A percentile compares a stretch with the other conserved stretches of the same genome.
Conservation (phyloP, 306 rosid species). For the Sicyos edulis region DNA sequence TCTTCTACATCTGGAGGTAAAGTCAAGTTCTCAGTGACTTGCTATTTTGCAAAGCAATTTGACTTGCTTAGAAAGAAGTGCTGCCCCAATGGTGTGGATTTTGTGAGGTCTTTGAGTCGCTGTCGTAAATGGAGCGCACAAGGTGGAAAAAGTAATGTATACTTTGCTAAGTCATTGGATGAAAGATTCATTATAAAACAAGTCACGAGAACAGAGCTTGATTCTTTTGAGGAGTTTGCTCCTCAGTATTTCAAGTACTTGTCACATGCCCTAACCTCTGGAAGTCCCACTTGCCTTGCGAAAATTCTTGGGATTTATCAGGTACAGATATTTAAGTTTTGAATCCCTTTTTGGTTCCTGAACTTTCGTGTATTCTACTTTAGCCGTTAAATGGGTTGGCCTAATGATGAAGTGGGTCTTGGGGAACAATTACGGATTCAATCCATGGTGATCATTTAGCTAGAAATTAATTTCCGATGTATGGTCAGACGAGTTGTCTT, state of each 20-base stretch:
- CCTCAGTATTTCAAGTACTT: conserved; percentile 79
- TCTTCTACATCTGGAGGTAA: conserved; percentile 53
- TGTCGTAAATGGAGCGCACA: conserved; percentile 90
- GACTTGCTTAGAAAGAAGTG: conserved; percentile 78
- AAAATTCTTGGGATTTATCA: conserved; percentile 90
- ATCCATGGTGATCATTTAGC: no score
- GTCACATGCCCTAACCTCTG: conserved; percentile 49
- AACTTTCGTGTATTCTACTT: no score
- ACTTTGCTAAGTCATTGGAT: conserved; percentile 90
- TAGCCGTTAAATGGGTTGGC: no score
- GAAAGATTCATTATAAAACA: conserved; percentile 90
- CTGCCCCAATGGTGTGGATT: conserved; percentile 79
- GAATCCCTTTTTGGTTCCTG: no score
- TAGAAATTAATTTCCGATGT: no score
- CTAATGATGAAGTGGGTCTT: no score
- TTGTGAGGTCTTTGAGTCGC: conserved; percentile 84
- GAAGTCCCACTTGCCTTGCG: conserved; percentile 98
- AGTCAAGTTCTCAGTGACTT: conserved; percentile 84
- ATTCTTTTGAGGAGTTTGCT: conserved; percentile 82
- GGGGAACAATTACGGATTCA: no score
- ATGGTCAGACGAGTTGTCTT: no score
- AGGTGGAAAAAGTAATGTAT: conserved; percentile 98
- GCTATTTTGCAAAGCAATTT: conserved; percentile 85
- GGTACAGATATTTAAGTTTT: conserved; percentile 36
- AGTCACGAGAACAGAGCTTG: conserved; percentile 88